Percentiles rank a stretch among this genome's conserved stretches.
phyloP scores from a whole-genome alignment of 2,329 filamentous ascomycete species.

The Aureobasidium namibiae region DNA sequence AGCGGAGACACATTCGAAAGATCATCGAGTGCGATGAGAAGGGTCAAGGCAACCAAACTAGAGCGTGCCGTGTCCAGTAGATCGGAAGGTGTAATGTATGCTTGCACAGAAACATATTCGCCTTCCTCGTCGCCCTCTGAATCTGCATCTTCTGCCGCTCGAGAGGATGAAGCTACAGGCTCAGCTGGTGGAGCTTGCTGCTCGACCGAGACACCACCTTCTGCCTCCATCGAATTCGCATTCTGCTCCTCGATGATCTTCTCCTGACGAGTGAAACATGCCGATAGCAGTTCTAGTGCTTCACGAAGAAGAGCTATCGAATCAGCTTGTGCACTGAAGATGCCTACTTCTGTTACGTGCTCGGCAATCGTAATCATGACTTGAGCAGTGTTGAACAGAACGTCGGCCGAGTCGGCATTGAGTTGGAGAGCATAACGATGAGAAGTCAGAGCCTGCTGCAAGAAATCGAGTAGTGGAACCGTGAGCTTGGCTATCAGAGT shows the following conservation, averaged over 20 bases:
- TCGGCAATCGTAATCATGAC: slow-evolving; percentile 61
- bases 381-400: slow-evolving; percentile 64
- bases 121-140: slow-evolving; percentile 46
- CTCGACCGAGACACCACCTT: slow-evolving; percentile 16
- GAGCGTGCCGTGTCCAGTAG: slow-evolving; percentile 62
- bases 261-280: slow-evolving; percentile 38
- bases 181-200: slow-evolving; percentile 25
- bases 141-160: slow-evolving; percentile 19
- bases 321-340: slow-evolving; percentile 36
- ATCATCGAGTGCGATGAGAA: slow-evolving; percentile 42
- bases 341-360: slow-evolving; percentile 45
- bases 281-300: slow-evolving; percentile 51
- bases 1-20: slow-evolving; percentile 40
- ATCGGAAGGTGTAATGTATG: slow-evolving; percentile 55
- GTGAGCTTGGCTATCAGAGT: slow-evolving; percentile 53
- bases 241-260: slow-evolving; percentile 35
- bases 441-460: slow-evolving; percentile 54
- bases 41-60: slow-evolving; percentile 43
- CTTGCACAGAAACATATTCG: slow-evolving; percentile 59
- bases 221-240: slow-evolving; percentile 18
- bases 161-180: slow-evolving; percentile 15
- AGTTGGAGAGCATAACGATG: slow-evolving; percentile 55
- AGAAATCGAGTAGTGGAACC: slow-evolving; percentile 42
- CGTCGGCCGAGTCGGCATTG: slow-evolving; percentile 56
- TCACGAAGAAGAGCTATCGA: slow-evolving; percentile 51